phyloP scores from a whole-genome alignment of 345 rosid genomes.

The Balakata baccata region DNA sequence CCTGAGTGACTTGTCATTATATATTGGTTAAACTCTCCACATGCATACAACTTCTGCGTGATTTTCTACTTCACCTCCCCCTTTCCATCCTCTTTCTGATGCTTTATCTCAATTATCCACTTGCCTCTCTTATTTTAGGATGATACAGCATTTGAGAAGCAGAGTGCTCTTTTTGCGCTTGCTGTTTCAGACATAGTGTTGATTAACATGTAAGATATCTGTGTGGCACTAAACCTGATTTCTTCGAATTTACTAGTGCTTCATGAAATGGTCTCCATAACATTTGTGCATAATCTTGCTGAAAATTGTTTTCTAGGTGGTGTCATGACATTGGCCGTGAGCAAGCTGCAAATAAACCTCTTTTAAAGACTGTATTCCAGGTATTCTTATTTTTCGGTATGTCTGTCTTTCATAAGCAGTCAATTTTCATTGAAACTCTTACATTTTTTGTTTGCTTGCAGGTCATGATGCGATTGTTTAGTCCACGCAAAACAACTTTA shows the following conservation, averaged over 20 bases:
- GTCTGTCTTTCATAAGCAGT: constrained; percentile 10
- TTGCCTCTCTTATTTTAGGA: constrained; percentile 48
- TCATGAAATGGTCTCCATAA: constrained; percentile 11
- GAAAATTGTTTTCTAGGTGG: constrained; percentile 62
- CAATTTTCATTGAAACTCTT: too few relatives aligned
- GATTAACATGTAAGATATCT: constrained; percentile 81
- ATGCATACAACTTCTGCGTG: not conserved
- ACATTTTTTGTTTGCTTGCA: constrained; percentile 40
- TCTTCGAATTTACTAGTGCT: not conserved
- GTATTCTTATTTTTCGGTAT: constrained; percentile 31
- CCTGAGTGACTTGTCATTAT: not conserved
- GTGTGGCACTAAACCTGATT: constrained; percentile 8
- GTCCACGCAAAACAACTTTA: constrained; percentile 97
- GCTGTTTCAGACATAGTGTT: constrained; percentile 98
- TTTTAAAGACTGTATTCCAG: constrained; percentile 97
- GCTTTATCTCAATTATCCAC: constrained; percentile 16
- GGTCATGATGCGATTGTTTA: constrained; percentile 99
- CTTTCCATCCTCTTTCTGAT: not conserved
- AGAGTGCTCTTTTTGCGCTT: constrained; percentile 97
- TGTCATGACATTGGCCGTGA: constrained; percentile 99
- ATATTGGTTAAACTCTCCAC: not conserved
- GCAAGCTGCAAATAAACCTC: constrained; percentile 99
- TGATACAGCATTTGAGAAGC: constrained; percentile 99
- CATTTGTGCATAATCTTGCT: constrained; percentile 13
- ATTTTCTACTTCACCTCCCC: not conserved